phyloP scores from a whole-genome alignment of 495 filamentous ascomycete species.

The Lasiosphaeria miniovina region DNA sequence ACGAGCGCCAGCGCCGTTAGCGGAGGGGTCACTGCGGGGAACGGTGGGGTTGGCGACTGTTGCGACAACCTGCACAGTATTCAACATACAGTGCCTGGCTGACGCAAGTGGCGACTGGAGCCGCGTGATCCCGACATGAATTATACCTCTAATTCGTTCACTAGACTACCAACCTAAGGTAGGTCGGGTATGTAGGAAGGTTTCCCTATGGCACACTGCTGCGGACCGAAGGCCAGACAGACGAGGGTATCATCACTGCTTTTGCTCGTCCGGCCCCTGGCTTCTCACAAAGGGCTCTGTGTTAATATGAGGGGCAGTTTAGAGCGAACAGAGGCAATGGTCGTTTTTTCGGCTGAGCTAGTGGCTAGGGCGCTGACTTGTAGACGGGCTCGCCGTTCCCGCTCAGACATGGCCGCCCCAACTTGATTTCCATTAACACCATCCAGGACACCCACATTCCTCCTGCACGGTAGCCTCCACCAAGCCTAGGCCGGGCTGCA shows the following conservation, averaged over 20 bases:
- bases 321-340: too few species aligned
- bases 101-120: not conserved
- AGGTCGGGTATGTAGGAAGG: not conserved
- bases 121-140: not conserved
- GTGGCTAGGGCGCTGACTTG: too few species aligned
- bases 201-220: not conserved
- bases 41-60: not conserved
- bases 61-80: not conserved
- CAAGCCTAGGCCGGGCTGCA: not conserved
- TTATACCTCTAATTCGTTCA: not conserved
- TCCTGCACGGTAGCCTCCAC: not conserved
- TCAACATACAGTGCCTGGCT: not conserved
- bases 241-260: too few species aligned
- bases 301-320: too few species aligned
- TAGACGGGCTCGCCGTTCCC: too few species aligned
- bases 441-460: not conserved
- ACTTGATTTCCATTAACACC: not conserved
- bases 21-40: not conserved
- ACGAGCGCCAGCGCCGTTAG: not conserved
- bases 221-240: too few species aligned
- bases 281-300: too few species aligned
- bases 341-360: too few species aligned
- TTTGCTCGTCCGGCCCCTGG: too few species aligned
- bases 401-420: too few species aligned
- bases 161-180: not conserved